Evolutionary conservation across 495 filamentous ascomycete species (phyloP), one percentile per base, ranked within the genome.

Genomic region (Penicillium alfredii): DNA sequence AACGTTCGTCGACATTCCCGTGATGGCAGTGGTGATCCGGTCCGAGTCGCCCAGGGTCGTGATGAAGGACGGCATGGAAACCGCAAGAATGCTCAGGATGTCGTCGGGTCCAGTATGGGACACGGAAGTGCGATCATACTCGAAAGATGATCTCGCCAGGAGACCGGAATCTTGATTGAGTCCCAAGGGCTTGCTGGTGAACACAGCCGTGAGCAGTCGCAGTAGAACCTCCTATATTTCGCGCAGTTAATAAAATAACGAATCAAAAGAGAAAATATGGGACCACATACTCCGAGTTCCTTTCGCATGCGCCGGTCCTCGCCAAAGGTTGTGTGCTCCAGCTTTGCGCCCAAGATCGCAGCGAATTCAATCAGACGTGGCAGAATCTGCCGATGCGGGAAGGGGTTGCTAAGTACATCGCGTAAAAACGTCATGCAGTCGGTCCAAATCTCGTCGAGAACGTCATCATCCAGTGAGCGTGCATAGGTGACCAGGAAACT

Each of bases 361-460:
- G 84, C 84, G 45, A 97, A 93, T 44, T 93, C 85, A 18, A 99
- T 67, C 37, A 99, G 64, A 17, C 82, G 80, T 5, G 93, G 87
- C 14, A 99, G 68, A 13, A 86, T 88, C 55, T 94, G 88, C 30
- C 92, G 74, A 53, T 97, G 90, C 1, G 92, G 93, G 47, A 99
- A 86, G 2, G 93, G 93, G 57, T 99, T 97, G 27, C 82, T 81
- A 17, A 97, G 68, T 4, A 97, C 77, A 59, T 97, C 93, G 35
- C 78, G 81, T 27, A 97, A 57, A 59, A 99, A 99, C 1, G 81
- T 77, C 49, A 87, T 87, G 56, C 90, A 97, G 51, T 99, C 93
- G 23, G 76, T 68, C 92, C 92, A 99, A 19, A 99, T 95, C 61
- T 99, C 92, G 51, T 99, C 93, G 71, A 97, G 90, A n/a, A 92